Conservation (phyloP, 2,329 filamentous ascomycete species). For the Pestalotiopsis sp. region DNA sequence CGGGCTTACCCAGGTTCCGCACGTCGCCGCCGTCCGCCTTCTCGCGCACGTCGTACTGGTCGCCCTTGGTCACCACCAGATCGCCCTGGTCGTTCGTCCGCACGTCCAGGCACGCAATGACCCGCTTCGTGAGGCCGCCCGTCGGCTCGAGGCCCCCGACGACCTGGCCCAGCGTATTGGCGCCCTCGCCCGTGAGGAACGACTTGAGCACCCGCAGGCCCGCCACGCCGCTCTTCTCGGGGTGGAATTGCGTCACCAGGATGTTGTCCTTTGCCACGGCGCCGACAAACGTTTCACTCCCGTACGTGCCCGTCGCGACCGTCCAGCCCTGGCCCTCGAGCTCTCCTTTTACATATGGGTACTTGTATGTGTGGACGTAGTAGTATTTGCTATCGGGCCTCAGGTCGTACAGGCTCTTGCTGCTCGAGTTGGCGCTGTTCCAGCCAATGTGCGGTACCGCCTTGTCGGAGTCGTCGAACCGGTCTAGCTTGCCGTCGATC, state of each 20-base stretch:
- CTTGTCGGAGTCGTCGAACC: constrained; percentile 78
- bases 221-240: constrained; percentile 92
- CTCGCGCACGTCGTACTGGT: constrained; percentile 97
- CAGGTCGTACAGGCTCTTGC: constrained; percentile 71
- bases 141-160: constrained; percentile 29
- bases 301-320: constrained; percentile 89
- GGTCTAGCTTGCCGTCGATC: constrained; percentile 69
- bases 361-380: constrained; percentile 95
- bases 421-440: constrained; percentile 80
- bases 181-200: constrained; percentile 75
- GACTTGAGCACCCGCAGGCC: constrained; percentile 82
- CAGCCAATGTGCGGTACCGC: constrained; percentile 98
- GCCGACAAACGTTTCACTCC: constrained; percentile 86
- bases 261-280: constrained; percentile 85
- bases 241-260: constrained; percentile 94
- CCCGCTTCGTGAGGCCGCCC: constrained; percentile 83
- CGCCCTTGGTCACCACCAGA: constrained; percentile 95
- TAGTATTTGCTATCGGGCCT: constrained; percentile 90
- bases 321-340: constrained; percentile 85
- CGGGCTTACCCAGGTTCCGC: constrained; percentile 93
- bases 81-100: constrained; percentile 93
- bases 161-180: constrained; percentile 48
- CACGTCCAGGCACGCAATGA: constrained; percentile 96
- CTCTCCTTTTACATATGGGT: constrained; percentile 70
- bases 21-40: constrained; percentile 71